Evolutionary conservation across 1,284 basidiomycete genomes (phyloP).

Genomic region (Amylostereum chailletii): DNA sequence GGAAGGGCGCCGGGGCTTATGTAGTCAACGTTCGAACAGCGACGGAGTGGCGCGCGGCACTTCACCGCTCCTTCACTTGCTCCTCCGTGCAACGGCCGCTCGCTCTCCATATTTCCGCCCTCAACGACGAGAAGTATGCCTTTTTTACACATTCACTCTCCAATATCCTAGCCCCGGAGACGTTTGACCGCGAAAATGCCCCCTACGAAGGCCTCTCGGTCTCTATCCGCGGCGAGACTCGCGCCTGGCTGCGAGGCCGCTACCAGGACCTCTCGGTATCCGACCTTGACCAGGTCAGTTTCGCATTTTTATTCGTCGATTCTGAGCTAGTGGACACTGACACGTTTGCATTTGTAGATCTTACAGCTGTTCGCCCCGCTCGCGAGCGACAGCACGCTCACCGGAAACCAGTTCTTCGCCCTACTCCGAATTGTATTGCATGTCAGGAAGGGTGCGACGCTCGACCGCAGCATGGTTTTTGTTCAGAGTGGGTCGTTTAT

Average conservation of each 20-base stretch:
- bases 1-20: too few species aligned
- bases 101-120: constrained; percentile 61
- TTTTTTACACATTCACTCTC: constrained; percentile 51
- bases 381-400: constrained; percentile 42
- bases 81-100: constrained; percentile 40
- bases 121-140: constrained; percentile 61
- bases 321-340: constrained; percentile 3
- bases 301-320: constrained; percentile 7
- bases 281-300: constrained; percentile 48
- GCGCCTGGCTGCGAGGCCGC: constrained; percentile 68
- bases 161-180: constrained; percentile 38
- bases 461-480: constrained; percentile 58
- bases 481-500: constrained; percentile 47
- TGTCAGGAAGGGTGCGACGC: constrained; percentile 45
- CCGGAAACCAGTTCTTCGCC: constrained; percentile 70
- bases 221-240: constrained; percentile 56
- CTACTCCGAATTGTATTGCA: constrained; percentile 57
- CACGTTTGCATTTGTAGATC: constrained; percentile 33
- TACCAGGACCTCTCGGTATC: constrained; percentile 42
- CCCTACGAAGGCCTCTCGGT: constrained; percentile 43
- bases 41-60: too few species aligned
- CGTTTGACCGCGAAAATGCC: constrained; percentile 27
- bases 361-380: constrained; percentile 52
- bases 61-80: too few species aligned
- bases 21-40: too few species aligned